Base-by-base conservation (phyloP, 805 yeast genomes). In the Candida insectalens region DNA sequence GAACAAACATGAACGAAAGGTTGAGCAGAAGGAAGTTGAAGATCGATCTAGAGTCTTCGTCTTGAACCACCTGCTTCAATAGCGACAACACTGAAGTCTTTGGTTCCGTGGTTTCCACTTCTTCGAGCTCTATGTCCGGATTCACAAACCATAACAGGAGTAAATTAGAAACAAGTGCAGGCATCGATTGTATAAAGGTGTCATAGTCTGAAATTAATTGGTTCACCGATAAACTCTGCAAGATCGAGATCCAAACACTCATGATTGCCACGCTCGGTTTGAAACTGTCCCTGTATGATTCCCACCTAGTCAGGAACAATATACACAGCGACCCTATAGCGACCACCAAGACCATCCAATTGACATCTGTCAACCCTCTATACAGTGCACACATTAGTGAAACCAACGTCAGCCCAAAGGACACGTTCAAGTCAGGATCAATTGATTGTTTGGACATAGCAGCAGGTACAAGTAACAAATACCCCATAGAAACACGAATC, bases 1-100 rank as follows among this genome's bases (percentile, higher is more conserved):
- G 99, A 27, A 92, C 77, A 48, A 92, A 74, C 99, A 92, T 92
- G 59, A 92, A 92, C 2, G 92, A 72, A 9, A 94, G 75, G 57
- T 92, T 92, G 39, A 92, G 66, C 42, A 89, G 56, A 31, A 92
- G 59, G 48, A 89, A 92, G 37, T 84, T 79, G 57, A 92, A 88
- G 20, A 92, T 92, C 9, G 95, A 85, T 40, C 82, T 67, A 0
- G 96, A 87, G 42, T 87, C 96, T 32, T 67, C 63, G 36, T 80
- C 65, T 25, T 51, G 46, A 26, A 67, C 60, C 29, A 69, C 44
- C 40, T 65, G 65, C 13, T 46, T 21, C 5, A 56, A 14, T 6
- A 58, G 34, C 9, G 47, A 35, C 12, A 45, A 19, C 27, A n/a
- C 9, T 3, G 7, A 31, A 21, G 8, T 23, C 25, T 16, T 31